Percentiles rank a stretch among this genome's conserved stretches.
Conservation (phyloP, 352 stramenopile species). For the Bremia lactucae region DNA sequence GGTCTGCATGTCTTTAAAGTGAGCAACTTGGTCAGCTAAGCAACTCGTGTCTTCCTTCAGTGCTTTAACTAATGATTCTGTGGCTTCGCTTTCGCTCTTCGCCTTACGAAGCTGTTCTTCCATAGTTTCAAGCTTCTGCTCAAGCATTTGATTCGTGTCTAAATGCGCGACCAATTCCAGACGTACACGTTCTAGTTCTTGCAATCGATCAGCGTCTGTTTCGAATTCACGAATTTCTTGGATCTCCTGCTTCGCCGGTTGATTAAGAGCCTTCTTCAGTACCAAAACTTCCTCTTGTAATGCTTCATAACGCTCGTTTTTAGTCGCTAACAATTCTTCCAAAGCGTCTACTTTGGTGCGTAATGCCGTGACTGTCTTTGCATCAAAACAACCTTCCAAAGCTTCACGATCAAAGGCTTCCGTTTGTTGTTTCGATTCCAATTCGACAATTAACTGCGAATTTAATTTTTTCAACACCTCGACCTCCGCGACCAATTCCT, state of each 20-base stretch:
- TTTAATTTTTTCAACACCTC: conserved; percentile 9
- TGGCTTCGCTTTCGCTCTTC: conserved; percentile 12
- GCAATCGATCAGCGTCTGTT: conserved; percentile 26
- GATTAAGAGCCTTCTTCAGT: conserved; percentile 14
- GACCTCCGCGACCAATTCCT: conserved; percentile 6
- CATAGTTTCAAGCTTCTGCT: conserved; percentile 24
- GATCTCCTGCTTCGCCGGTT: conserved; percentile 4
- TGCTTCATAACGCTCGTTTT: conserved; percentile 9
- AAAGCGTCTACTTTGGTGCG: conserved; percentile 12
- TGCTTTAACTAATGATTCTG: conserved; percentile 17
- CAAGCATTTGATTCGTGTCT: conserved; percentile 30
- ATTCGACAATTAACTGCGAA: conserved; percentile 8
- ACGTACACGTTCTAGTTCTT: conserved; percentile 57
- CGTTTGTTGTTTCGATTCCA: conserved; percentile 7
- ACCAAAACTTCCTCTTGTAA: conserved; percentile 21
- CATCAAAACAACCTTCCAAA: too few species aligned
- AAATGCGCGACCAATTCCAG: conserved; percentile 34
- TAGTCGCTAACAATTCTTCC: conserved; percentile 7
- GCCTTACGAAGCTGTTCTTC: conserved; percentile 16
- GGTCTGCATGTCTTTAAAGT: conserved; percentile 18
- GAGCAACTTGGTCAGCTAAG: conserved; percentile 22
- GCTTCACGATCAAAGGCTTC: conserved; percentile 4
- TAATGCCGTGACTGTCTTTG: conserved; percentile 8
- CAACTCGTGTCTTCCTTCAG: conserved; percentile 27
- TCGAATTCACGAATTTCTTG: conserved; percentile 4